Evolutionary conservation across 139 green algal species (phyloP).

Genomic region (Chlamydomonas schloesseri): DNA sequence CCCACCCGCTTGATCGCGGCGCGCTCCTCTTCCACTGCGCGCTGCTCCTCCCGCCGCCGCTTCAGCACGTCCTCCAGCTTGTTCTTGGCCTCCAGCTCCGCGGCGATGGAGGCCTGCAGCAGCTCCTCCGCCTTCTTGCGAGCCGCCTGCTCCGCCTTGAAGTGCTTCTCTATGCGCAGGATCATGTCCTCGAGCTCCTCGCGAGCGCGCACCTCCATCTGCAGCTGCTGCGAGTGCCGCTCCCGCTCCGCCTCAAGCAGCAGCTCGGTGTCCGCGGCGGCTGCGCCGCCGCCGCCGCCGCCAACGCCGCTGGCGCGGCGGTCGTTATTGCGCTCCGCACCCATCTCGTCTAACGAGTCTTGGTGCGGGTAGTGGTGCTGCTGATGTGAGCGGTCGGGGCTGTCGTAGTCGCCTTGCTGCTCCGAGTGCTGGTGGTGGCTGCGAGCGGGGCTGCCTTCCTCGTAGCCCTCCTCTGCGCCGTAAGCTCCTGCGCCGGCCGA

Average conservation of each 20-base stretch:
- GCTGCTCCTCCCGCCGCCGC: conserved; percentile 56
- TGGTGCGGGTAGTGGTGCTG: background rate
- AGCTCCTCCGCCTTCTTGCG: conserved; percentile 73
- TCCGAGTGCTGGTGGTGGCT: too few species aligned
- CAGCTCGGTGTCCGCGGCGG: conserved; percentile 1
- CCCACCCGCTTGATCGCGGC: conserved; percentile 61
- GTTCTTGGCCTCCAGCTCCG: conserved; percentile 61
- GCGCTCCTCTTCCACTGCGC: conserved; percentile 55
- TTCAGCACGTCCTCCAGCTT: conserved; percentile 64
- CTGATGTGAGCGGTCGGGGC: background rate
- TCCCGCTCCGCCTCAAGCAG: conserved; percentile 49
- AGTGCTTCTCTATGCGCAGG: conserved; percentile 85
- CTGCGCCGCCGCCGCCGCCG: background rate
- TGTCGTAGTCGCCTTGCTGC: background rate
- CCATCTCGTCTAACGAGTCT: background rate
- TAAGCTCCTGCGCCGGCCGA: too few species aligned
- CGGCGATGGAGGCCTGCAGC: conserved; percentile 60
- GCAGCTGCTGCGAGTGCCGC: conserved; percentile 52
- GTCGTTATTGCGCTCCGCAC: background rate
- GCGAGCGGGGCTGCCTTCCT: too few species aligned
- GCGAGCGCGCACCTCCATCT: conserved; percentile 53
- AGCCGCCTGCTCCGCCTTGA: conserved; percentile 77
- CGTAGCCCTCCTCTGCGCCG: too few species aligned
- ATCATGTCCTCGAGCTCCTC: conserved; percentile 91
- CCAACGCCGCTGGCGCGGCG: too few species aligned